A percentile compares a stretch with the other conserved stretches of the same genome.
Evolutionary conservation across 345 rosid species (phyloP).

Genomic region (Pugionium dolabratum): DNA sequence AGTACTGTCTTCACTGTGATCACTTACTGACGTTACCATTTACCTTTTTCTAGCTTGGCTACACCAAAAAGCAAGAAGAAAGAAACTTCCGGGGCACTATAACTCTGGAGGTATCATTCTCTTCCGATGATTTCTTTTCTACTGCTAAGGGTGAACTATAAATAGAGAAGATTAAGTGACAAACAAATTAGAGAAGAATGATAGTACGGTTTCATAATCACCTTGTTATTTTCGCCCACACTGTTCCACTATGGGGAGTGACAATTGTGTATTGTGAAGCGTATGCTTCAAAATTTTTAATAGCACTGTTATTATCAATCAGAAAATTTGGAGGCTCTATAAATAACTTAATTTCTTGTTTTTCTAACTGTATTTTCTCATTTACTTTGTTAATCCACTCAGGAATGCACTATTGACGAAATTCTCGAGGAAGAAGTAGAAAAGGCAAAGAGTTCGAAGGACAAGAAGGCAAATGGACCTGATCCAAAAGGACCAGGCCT

Average conservation of each 20-base stretch:
- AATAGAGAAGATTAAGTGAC: conserved; percentile 5
- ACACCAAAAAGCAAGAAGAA: conserved; percentile 96
- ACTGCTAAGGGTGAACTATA: conserved; percentile 9
- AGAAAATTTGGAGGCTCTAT: conserved; percentile 14
- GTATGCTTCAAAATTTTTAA: conserved; percentile 5
- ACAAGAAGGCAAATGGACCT: conserved; percentile 83
- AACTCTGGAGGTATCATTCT: conserved; percentile 74
- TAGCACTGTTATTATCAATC: not conserved
- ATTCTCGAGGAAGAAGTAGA: conserved; percentile 71
- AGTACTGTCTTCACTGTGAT: conserved; percentile 7
- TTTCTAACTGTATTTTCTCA: not conserved
- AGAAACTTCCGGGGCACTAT: conserved; percentile 91
- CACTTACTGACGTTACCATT: conserved; percentile 19
- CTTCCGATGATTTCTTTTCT: conserved; percentile 23
- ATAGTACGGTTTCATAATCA: conserved; percentile 16
- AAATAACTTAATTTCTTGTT: not conserved
- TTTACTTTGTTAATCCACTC: conserved; percentile 24
- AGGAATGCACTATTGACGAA: conserved; percentile 95
- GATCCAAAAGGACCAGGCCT: conserved; percentile 66
- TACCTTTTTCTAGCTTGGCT: conserved; percentile 73
- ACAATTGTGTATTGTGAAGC: conserved; percentile 6
- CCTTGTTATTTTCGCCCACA: conserved; percentile 13
- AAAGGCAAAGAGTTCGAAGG: conserved; percentile 77
- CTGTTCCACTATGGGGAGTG: conserved; percentile 2
- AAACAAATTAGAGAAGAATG: not conserved